phyloP scores from a whole-genome alignment of 345 rosid genomes.

The Erucastrum elatum region DNA sequence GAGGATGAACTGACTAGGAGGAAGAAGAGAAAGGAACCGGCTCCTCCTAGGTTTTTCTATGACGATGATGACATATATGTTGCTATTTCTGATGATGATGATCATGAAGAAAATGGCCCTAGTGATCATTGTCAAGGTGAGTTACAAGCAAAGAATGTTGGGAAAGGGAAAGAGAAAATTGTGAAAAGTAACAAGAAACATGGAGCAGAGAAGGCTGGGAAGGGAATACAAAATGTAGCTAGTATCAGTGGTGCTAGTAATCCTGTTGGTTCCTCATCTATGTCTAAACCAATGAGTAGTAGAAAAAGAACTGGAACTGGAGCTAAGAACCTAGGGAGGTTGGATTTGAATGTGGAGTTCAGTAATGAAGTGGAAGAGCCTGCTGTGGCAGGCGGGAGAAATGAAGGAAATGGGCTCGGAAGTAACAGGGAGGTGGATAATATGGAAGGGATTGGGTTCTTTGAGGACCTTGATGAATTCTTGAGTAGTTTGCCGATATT shows the following conservation, averaged over 20 bases:
- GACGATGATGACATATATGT: constrained; percentile 58
- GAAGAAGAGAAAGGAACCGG: constrained; percentile 28
- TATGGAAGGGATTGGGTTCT: constrained; percentile 76
- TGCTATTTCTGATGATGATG: constrained; percentile 56
- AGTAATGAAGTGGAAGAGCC: constrained; percentile 85
- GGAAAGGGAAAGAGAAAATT: constrained; percentile 47
- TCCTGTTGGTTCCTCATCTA: constrained; percentile 35
- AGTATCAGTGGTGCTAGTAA: constrained; percentile 20
- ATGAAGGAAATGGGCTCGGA: constrained; percentile 51
- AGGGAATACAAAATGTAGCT: constrained; percentile 39
- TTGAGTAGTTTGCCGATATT: constrained; percentile 92
- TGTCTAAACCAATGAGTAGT: constrained; percentile 43
- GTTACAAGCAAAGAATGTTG: constrained; percentile 40
- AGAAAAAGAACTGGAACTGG: constrained; percentile 56
- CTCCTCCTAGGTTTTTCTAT: constrained; percentile 42
- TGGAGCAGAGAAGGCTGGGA: constrained; percentile 43
- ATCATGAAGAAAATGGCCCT: constrained; percentile 48
- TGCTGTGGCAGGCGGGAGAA: constrained; percentile 37
- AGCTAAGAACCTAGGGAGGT: constrained; percentile 63
- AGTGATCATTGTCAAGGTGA: constrained; percentile 54
- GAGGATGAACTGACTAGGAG: background rate
- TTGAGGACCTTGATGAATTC: constrained; percentile 97
- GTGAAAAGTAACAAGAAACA: constrained; percentile 46
- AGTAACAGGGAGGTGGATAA: constrained; percentile 66
- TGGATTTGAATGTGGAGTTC: constrained; percentile 97